Evolutionary conservation across 2,329 filamentous ascomycete genomes (phyloP).

Genomic region (Aschersonia sp.): DNA sequence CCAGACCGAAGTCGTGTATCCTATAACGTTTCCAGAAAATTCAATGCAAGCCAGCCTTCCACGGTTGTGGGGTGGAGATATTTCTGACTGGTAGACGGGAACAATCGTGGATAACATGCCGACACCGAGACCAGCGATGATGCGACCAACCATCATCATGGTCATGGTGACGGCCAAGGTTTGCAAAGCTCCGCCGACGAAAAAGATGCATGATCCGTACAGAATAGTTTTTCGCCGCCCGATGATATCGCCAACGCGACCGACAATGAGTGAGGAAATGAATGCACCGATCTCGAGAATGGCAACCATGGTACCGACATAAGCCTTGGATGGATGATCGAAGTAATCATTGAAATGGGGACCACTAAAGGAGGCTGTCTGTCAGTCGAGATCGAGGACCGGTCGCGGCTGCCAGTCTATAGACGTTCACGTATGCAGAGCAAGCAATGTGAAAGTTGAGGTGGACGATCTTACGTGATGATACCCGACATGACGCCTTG

Average conservation of each 20-base stretch:
- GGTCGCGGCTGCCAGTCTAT: not conserved
- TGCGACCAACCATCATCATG: slow-evolving; percentile 78
- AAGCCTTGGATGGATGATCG: slow-evolving; percentile 68
- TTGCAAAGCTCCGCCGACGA: slow-evolving; percentile 71
- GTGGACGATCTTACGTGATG: slow-evolving; percentile 38
- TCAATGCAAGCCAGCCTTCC: slow-evolving; percentile 96
- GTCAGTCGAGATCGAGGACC: not conserved
- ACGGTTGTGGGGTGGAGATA: slow-evolving; percentile 89
- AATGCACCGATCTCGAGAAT: slow-evolving; percentile 92
- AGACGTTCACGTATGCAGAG: not conserved
- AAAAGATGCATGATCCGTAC: slow-evolving; percentile 85
- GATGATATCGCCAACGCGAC: slow-evolving; percentile 80
- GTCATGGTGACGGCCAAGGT: slow-evolving; percentile 68
- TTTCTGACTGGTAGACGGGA: slow-evolving; percentile 87
- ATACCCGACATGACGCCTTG: slow-evolving; percentile 77
- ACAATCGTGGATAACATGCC: slow-evolving; percentile 86
- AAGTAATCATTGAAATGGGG: slow-evolving; percentile 86
- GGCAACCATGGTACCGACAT: slow-evolving; percentile 94
- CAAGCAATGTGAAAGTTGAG: not conserved
- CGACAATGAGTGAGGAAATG: slow-evolving; percentile 74
- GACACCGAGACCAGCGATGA: slow-evolving; percentile 74
- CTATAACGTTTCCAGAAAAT: slow-evolving; percentile 92
- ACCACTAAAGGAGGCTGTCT: slow-evolving; percentile 40
- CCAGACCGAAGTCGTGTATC: slow-evolving; percentile 95
- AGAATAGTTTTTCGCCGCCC: slow-evolving; percentile 82